Base-by-base conservation (phyloP, 768 basidiomycete genomes). In the Rhodotorula toruloides region DNA sequence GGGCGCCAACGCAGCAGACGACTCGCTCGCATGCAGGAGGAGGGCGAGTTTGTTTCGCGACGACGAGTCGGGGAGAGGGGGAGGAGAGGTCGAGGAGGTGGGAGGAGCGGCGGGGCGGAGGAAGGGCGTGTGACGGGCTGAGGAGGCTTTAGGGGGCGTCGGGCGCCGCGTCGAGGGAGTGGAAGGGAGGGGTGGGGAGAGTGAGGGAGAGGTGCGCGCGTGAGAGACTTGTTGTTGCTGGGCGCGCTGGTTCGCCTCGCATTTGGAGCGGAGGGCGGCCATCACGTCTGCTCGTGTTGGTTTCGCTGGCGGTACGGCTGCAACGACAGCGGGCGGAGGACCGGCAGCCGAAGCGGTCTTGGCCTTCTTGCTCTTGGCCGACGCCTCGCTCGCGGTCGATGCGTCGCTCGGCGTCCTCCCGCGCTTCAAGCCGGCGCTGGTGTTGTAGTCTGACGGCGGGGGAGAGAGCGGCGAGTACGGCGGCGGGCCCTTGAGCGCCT, bases 241-340 rank as follows among this genome's bases (percentile, higher is more conserved):
- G 6, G 6, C 39, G 22, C 21, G 40, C 54, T 68, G 53, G 55
- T 64, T 69, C 48, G 58, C 44, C 39, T 64, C 58, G 50, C 62
- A 64, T 34, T 64, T 64, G 25, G 48, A 48, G 5, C 68, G 63
- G 2, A 69, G 54, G 11, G 59, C 54, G n/a, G 49, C 62, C 68
- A 69, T 69, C 25, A 65, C 68, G 52, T 57, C 63, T 19, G 36
- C 58, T 54, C 61, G 67, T 14, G 62, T 22, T 0, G 58, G 57
- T 39, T 55, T 62, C 16, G 10, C 9, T 3, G 31, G 22, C 3
- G 52, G 12, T 16, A 47, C 58, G 46, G 12, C 19, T 14, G 14
- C 17, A 21, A 1, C 27, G n/a, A n/a, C n/a, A n/a, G 47, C 5
- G 3, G 27, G 54, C 46, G 44, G 57, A 46, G 49, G 43, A n/a